These are phyloP conservation scores for Pythium monospermum DNA, from an alignment of 352 stramenopile species.

Conservation along the genomic window DNA sequence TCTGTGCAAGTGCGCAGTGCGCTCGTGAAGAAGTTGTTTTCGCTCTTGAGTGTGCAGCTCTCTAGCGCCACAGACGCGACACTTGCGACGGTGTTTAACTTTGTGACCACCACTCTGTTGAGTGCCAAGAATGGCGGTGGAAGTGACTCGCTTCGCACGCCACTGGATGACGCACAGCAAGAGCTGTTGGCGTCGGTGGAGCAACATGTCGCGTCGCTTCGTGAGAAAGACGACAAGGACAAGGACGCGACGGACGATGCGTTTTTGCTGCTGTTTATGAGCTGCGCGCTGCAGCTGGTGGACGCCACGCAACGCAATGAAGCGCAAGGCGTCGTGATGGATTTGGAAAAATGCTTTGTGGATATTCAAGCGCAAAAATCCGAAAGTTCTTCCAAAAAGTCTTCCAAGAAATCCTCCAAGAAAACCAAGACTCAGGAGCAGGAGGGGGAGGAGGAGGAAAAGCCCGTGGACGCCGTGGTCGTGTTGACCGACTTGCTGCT, in stretches of 20 bases:
- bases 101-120: conserved; percentile 35
- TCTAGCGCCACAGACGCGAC: conserved; percentile 35
- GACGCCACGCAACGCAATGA: conserved; percentile 63
- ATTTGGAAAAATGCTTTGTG: conserved; percentile 67
- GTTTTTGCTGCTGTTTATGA: conserved; percentile 75
- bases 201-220: conserved; percentile 28
- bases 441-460: conserved; percentile 16
- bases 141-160: conserved; percentile 30
- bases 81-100: conserved; percentile 41
- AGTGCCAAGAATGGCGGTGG: too few species aligned
- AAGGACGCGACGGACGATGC: conserved; percentile 47
- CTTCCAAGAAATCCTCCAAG: conserved; percentile 28
- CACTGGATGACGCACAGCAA: conserved; percentile 30
- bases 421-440: conserved; percentile 22
- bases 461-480: conserved; percentile 46
- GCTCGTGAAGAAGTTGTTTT: conserved; percentile 60
- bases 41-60: conserved; percentile 53
- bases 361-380: conserved; percentile 39
- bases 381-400: conserved; percentile 22
- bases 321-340: conserved; percentile 40
- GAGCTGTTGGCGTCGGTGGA: conserved; percentile 32
- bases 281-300: conserved; percentile 63
- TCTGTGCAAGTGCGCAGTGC: conserved; percentile 40
- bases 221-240: conserved; percentile 18
- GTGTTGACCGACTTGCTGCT: conserved; percentile 82